These are phyloP conservation scores for Colletotrichum sidae DNA, from an alignment of 2,329 filamentous ascomycete species.

Conservation along the genomic window DNA sequence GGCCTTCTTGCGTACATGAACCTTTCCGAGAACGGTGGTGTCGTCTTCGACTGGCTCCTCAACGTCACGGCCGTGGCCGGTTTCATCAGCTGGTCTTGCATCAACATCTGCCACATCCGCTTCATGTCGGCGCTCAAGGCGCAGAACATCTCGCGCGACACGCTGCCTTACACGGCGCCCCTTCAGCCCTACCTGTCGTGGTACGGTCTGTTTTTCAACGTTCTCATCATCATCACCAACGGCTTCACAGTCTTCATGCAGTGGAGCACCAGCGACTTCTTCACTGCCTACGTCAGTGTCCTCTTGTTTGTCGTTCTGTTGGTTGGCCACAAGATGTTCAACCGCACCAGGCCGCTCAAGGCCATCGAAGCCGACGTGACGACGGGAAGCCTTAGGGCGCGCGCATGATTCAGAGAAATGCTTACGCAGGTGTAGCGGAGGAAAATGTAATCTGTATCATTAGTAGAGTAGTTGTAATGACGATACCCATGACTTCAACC, in stretches of 20 bases:
- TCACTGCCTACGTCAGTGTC: constrained; percentile 72
- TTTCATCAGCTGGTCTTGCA: constrained; percentile 78
- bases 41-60: constrained; percentile 79
- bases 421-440: neutral
- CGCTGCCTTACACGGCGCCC: constrained; percentile 70
- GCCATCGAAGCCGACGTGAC: constrained; percentile 50
- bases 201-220: constrained; percentile 74
- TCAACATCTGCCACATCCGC: constrained; percentile 71
- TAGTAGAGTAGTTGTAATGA: constrained; percentile 34
- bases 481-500: constrained; percentile 30
- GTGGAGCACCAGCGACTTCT: constrained; percentile 72
- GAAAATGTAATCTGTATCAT: constrained; percentile 29
- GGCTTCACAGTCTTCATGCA: constrained; percentile 76
- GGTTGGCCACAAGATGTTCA: constrained; percentile 68
- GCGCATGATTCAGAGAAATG: neutral
- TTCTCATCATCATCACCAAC: constrained; percentile 74
- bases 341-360: constrained; percentile 52
- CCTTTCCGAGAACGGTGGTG: constrained; percentile 65
- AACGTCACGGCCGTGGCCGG: constrained; percentile 77
- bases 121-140: constrained; percentile 71
- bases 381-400: constrained; percentile 24
- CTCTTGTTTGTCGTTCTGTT: constrained; percentile 72
- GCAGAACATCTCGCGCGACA: constrained; percentile 67
- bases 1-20: constrained; percentile 77
- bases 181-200: constrained; percentile 73